Base-by-base conservation (phyloP, 2,329 filamentous ascomycete genomes). In the Rhexocercosporidium sp. region DNA sequence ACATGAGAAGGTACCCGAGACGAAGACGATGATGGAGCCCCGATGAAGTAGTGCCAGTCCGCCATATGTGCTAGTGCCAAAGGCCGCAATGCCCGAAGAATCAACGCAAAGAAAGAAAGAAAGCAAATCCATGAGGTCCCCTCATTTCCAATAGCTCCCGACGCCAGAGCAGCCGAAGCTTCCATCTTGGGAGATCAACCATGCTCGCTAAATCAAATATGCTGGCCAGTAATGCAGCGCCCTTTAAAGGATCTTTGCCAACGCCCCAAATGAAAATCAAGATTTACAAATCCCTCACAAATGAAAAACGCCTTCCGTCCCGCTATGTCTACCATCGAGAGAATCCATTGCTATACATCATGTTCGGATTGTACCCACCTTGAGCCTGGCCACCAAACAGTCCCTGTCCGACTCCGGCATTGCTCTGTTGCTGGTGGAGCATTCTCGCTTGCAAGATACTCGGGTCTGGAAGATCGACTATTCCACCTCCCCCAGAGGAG, bases 401-500 rank as follows among this genome's bases (percentile, higher is more conserved):
- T 82, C 92, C 92, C 87, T 96, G 93, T 82, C 92, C 91, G 84
- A 90, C 90, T 87, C 91, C 90, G 82, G 89, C 89, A 86, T 89
- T 92, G 83, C 89, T 91, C 84, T 92, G 90, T 75, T 89, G 86
- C 84, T 91, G 89, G 85, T 96, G 92, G 83, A 96, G 94, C 87
- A 97, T 92, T 88, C 94, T 93, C 82, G 93, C 93, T 86, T 97
- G 94, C 87, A 98, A 90, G 88, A 97, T 97, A 88, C 93, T 97
- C 88, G 95, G 95, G 93, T 98, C 94, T 87, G 92, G 93, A 94
- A 97, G 93, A 96, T 98, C 94, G 61, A 63, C 61, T 95, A 97
- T 90, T 86, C 93, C 94, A 92, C 93, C 93, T 89, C 94, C 94
- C 86, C 92, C 92, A 90, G 94, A 97, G 90, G 95, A 98, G 92